These are phyloP conservation scores for Tetrahymena thermophila DNA, from an alignment of 73 alveolate genomes.

Conservation along the genomic window DNA sequence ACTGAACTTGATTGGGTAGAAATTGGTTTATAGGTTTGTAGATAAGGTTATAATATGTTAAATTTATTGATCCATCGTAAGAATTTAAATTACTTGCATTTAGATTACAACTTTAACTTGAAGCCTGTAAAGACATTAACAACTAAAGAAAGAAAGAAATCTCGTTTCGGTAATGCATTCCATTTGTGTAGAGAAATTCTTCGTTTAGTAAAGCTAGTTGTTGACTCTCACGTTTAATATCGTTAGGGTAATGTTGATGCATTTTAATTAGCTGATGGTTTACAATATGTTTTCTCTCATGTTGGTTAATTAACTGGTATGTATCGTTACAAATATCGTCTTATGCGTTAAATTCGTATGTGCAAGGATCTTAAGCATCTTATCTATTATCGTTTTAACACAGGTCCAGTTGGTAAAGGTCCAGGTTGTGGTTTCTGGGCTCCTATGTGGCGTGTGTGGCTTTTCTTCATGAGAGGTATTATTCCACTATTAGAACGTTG, in stretches of 20 bases:
- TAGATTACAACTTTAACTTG: constrained; percentile 99
- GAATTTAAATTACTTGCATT: constrained; percentile 98
- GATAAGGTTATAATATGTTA: constrained; percentile 99
- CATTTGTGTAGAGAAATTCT: constrained; percentile 99
- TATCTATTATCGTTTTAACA: constrained; percentile 98
- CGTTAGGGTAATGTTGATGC: constrained; percentile 99
- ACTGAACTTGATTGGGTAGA: constrained; percentile 99
- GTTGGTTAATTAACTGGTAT: constrained; percentile 99
- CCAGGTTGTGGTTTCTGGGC: constrained; percentile 99
- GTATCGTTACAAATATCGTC: constrained; percentile 99
- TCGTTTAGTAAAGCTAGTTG: constrained; percentile 94
- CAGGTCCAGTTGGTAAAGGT: constrained; percentile 99
- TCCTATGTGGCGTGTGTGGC: constrained; percentile 99
- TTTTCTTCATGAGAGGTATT: constrained; percentile 99
- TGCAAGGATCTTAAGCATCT: constrained; percentile 99
- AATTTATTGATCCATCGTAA: constrained; percentile 98
- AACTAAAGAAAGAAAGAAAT: constrained; percentile 99
- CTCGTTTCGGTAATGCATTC: constrained; percentile 99
- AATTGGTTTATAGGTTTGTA: constrained; percentile 97
- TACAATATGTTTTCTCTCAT: constrained; percentile 98
- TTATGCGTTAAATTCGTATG: constrained; percentile 99
- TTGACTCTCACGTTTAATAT: constrained; percentile 98
- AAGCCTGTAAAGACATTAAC: constrained; percentile 99
- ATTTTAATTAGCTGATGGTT: constrained; percentile 99
- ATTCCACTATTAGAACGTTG: constrained; percentile 99